Base-by-base conservation (phyloP, 371 early-diverging fungal species). In the Mortierella polycephala region DNA sequence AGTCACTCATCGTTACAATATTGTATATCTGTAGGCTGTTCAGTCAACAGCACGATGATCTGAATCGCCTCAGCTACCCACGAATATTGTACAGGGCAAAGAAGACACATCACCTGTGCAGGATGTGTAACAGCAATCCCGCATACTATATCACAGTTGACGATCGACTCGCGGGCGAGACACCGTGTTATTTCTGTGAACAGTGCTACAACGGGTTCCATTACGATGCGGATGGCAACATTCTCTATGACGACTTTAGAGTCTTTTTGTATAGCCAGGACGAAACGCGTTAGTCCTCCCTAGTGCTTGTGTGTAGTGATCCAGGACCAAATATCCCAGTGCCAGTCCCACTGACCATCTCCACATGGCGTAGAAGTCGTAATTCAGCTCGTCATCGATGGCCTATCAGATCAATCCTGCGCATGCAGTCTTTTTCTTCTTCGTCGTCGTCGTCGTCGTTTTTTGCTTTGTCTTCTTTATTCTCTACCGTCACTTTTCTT, bases 131-230 rank as follows among this genome's bases (percentile, higher is more conserved):
- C 5, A 69, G 83, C 14, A 89, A 84, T 65, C 89, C 91, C 10
- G 91, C 94, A 7, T 83, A 83, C 84, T 89, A 83, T 60, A 85
- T 93, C 13, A 92, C 95, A 13, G 66, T 85, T 20, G 87, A 91
- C 62, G 94, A 94, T 81, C 82, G 90, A 51, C 81, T 89, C 46
- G 87, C 89, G 61, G 93, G 93, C 10, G 85, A 86, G 63, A 88
- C 89, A n/a, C 93, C 94, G 1, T 89, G 89, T 59, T 91, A 88
- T 72, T 94, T 93, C 82, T 95, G 95, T 67, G 85, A 88, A 61
- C 80, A 81, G 37, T 95, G 95, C 82, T 95, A 88, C 62, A 70
- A 83, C 23, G 83, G 82, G 7, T 93, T 94, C 81, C 95, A 94
- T 76, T 91, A 87, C 67, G 86, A 88, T 60, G 64, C 52, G n/a